A percentile compares a stretch with the other conserved stretches of the same genome.
phyloP scores from a whole-genome alignment of 1,284 basidiomycete species.

The Coniferiporia weirii region DNA sequence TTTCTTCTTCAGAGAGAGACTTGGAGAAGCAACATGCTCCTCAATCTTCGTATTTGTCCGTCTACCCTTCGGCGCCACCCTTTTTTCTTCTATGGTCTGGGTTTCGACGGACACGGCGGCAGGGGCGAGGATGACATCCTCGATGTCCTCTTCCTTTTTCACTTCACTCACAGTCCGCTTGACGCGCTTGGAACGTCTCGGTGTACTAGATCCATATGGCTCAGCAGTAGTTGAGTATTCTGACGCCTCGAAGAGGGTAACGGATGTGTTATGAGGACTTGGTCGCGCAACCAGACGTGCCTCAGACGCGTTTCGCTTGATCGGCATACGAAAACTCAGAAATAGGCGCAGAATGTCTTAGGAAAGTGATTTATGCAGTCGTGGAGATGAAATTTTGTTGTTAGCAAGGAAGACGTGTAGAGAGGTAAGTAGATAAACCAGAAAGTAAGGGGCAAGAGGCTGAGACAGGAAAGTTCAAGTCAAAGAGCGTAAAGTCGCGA shows the following conservation, averaged over 20 bases:
- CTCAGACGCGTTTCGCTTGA: constrained; percentile 7
- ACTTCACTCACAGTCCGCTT: not conserved
- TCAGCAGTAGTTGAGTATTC: not conserved
- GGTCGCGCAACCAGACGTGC: constrained; percentile 10
- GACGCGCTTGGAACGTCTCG: constrained; percentile 12
- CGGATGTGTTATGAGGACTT: constrained; percentile 9
- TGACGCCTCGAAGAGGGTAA: constrained; percentile 13
- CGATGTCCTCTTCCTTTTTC: constrained; percentile 5
- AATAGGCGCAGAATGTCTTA: not conserved
- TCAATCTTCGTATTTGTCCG: too few relatives aligned
- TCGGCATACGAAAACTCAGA: not conserved
- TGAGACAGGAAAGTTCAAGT: too few relatives aligned
- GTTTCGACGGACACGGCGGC: not conserved
- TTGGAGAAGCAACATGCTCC: not conserved
- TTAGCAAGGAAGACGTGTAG: too few relatives aligned
- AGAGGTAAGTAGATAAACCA: too few relatives aligned
- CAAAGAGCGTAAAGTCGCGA: too few relatives aligned
- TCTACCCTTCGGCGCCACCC: too few relatives aligned
- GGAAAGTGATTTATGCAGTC: not conserved
- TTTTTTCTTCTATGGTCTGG: not conserved
- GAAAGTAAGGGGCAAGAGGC: too few relatives aligned
- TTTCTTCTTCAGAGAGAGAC: constrained; percentile 31
- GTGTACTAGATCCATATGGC: not conserved
- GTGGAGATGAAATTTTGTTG: not conserved
- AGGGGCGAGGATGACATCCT: not conserved